phyloP scores from a whole-genome alignment of 352 stramenopile genomes.

The Pythium phragmitis region DNA sequence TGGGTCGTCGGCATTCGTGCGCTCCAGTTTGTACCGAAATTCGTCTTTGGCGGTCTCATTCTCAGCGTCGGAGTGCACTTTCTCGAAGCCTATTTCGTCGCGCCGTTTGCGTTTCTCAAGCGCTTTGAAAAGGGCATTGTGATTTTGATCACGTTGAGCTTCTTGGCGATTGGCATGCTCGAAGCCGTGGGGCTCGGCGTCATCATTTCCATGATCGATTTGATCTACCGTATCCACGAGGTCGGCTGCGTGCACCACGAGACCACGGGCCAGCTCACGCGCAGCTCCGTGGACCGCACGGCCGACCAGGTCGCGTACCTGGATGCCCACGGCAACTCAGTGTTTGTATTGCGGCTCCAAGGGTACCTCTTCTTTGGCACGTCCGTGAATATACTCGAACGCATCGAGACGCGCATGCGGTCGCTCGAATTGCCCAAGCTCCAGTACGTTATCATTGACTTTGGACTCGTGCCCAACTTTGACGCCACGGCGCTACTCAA shows the following conservation, averaged over 20 bases:
- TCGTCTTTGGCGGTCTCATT: slow-evolving; percentile 77
- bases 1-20: slow-evolving; percentile 66
- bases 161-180: slow-evolving; percentile 74
- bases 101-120: slow-evolving; percentile 74
- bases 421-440: slow-evolving; percentile 58
- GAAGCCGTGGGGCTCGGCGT: slow-evolving; percentile 68
- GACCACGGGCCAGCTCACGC: slow-evolving; percentile 57
- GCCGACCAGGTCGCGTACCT: slow-evolving; percentile 57
- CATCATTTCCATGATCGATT: slow-evolving; percentile 78
- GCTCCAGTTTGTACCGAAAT: slow-evolving; percentile 79
- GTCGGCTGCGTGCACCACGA: slow-evolving; percentile 80
- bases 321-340: slow-evolving; percentile 48
- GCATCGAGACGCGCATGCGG: slow-evolving; percentile 70
- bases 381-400: slow-evolving; percentile 73
- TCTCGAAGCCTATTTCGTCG: slow-evolving; percentile 72
- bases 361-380: slow-evolving; percentile 85
- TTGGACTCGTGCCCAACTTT: slow-evolving; percentile 75
- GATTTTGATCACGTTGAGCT: slow-evolving; percentile 64
- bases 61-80: slow-evolving; percentile 79
- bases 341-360: slow-evolving; percentile 75
- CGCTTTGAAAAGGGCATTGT: slow-evolving; percentile 61
- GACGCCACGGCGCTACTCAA: slow-evolving; percentile 77
- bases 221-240: slow-evolving; percentile 78
- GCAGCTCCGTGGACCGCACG: slow-evolving; percentile 69
- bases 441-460: slow-evolving; percentile 72